Base-by-base conservation (phyloP, 2,329 filamentous ascomycete species). In the Cadophora malorum region DNA sequence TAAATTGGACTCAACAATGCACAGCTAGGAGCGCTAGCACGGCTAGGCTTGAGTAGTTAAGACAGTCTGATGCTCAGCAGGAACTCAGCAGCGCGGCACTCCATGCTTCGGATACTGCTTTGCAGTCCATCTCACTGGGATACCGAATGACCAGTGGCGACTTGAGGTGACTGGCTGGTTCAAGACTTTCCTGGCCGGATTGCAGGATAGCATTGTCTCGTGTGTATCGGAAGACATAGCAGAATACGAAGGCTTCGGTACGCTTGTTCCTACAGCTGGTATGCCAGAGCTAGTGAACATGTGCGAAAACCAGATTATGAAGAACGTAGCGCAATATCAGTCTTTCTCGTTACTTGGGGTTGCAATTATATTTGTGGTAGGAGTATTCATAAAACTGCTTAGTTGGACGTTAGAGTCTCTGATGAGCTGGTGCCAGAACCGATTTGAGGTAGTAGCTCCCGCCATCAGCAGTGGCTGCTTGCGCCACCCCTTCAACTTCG, bases 241-340 rank as follows among this genome's bases (percentile, higher is more conserved):
- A 33, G n/a, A 38, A n/a, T 38, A 38, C 28, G 55, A 23, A 38
- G 55, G 33, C 4, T 58, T 58, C 19, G 53, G 28, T 58, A 38
- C 31, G n/a, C 31, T 58, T 38, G 31, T 23, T 14, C 33, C 31
- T n/a, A 19, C 33, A 16, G 31, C 33, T 7, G 55, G 9, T 19
- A 38, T 38, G 38, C n/a, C 28, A 38, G n/a, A 38, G 31, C 33
- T 58, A 16, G 31, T 35, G 10, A 9, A 58, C 7, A 38, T 38
- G 55, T 58, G 55, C n/a, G 28, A 58, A n/a, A 38, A 38, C 12
- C 19, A 58, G 12, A 58, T 38, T 14, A 8, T 58, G 55, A 38
- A 38, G 31, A 58, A 58, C 23, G 21, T 58, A 31, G 33, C 31
- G 19, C 33, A 38, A 38, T 38, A 58, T n/a, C 33, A 23, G 6